A percentile compares a stretch with the other conserved stretches of the same genome.
Conservation (phyloP, 345 rosid genomes). For the Eucalyptus guilfoylei region DNA sequence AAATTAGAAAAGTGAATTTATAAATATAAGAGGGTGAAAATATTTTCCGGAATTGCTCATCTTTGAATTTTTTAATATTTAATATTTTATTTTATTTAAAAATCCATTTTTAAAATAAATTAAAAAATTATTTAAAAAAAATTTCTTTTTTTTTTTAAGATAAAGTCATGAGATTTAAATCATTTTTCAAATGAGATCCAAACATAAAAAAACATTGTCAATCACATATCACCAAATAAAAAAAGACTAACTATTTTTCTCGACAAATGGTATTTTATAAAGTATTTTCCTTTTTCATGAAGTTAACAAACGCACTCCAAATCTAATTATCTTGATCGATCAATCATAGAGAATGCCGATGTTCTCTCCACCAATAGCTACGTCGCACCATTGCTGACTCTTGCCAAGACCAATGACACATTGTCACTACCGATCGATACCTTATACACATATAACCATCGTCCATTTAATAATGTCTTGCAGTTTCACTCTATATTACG, state of each 20-base stretch:
- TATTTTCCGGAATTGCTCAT: no score
- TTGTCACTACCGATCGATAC: not conserved
- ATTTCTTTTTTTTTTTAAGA: rapidly evolving
- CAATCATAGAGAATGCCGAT: not conserved
- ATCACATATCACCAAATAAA: no score
- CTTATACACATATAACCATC: not conserved
- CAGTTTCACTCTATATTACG: not conserved
- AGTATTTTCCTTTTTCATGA: rapidly evolving
- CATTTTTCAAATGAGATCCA: no score
- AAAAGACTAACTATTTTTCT: no score
- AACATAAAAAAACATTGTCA: no score
- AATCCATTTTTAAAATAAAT: no score
- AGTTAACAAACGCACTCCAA: not conserved
- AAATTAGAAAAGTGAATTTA: no score
- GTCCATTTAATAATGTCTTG: not conserved
- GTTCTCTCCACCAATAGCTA: not conserved
- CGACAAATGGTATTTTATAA: no score
- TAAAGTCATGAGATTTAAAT: no score
- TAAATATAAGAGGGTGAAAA: no score
- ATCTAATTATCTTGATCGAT: not conserved
- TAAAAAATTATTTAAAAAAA: rapidly evolving
- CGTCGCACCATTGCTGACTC: not conserved
- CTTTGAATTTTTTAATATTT: no score
- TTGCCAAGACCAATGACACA: not conserved
- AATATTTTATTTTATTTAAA: no score